Evolutionary conservation across 805 yeast genomes (phyloP).

Genomic region (Maudiozyma serrabonitensis): DNA sequence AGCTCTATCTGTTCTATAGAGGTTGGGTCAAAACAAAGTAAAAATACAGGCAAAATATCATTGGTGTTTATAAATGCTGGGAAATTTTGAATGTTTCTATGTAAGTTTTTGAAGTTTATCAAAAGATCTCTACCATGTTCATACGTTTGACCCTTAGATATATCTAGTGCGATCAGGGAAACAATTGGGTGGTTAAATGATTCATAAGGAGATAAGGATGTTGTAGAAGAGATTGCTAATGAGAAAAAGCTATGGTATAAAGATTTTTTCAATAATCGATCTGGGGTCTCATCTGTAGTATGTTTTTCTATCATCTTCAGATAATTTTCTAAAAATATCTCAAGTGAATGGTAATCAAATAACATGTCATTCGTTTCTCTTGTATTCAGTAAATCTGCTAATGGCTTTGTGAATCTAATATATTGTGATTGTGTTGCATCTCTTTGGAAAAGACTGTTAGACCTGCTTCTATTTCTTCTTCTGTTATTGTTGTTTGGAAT

Average conservation of each 20-base stretch:
- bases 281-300: slow-evolving; percentile 21
- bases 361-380: slow-evolving; percentile 25
- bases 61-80: slow-evolving; percentile 50
- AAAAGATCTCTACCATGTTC: slow-evolving; percentile 51
- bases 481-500: background rate
- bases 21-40: slow-evolving; percentile 41
- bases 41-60: slow-evolving; percentile 46
- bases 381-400: slow-evolving; percentile 26
- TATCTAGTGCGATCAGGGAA: slow-evolving; percentile 56
- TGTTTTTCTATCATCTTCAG: slow-evolving; percentile 22
- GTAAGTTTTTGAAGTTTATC: slow-evolving; percentile 40
- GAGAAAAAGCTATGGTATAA: slow-evolving; percentile 51
- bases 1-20: slow-evolving; percentile 36
- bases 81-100: slow-evolving; percentile 37
- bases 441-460: slow-evolving; percentile 27
- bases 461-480: slow-evolving; percentile 17
- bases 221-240: slow-evolving; percentile 45
- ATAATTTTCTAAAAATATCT: slow-evolving; percentile 28
- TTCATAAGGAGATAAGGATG: slow-evolving; percentile 65
- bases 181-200: slow-evolving; percentile 80
- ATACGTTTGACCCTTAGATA: slow-evolving; percentile 23
- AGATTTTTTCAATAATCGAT: slow-evolving; percentile 32
- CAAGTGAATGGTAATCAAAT: slow-evolving; percentile 30
- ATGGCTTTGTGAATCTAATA: slow-evolving; percentile 40
- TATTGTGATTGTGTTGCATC: slow-evolving; percentile 31